Conservation (phyloP, 495 filamentous ascomycete genomes). For the Hypoxylon subgilvum region DNA sequence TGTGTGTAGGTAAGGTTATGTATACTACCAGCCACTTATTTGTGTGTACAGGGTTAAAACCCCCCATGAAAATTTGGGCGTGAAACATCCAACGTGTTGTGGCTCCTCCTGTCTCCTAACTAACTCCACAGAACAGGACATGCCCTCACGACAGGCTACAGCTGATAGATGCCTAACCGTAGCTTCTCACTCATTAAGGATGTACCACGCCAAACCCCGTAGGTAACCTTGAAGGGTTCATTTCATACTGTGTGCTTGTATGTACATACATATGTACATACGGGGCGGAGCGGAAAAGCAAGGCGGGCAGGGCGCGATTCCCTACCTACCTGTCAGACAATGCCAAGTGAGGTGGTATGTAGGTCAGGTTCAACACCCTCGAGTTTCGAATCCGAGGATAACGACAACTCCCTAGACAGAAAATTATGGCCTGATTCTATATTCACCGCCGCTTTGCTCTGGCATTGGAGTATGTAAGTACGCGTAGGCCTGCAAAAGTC, state of each 20-base stretch:
- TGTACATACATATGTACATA: too few relatives aligned
- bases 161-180: slow-evolving; percentile 23
- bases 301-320: slow-evolving; percentile 4
- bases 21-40: slow-evolving; percentile 44
- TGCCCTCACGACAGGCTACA: not conserved
- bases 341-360: slow-evolving; percentile 7
- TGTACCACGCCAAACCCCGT: too few relatives aligned
- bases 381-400: slow-evolving; percentile 21
- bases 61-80: slow-evolving; percentile 27
- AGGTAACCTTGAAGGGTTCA: too few relatives aligned
- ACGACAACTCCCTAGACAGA: slow-evolving; percentile 3
- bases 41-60: slow-evolving; percentile 27
- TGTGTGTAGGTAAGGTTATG: slow-evolving; percentile 7
- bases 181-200: not conserved
- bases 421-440: slow-evolving; percentile 24
- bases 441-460: slow-evolving; percentile 24
- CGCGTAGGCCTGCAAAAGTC: slow-evolving; percentile 5
- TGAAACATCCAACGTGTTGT: slow-evolving; percentile 38
- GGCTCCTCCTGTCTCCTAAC: slow-evolving; percentile 23
- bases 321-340: not conserved
- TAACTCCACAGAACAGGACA: slow-evolving; percentile 15
- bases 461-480: slow-evolving; percentile 2
- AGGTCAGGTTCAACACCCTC: too few relatives aligned
- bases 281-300: not conserved
- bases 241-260: too few relatives aligned